Conservation (phyloP, 352 stramenopile species). For the Globisporangium viniferum region DNA sequence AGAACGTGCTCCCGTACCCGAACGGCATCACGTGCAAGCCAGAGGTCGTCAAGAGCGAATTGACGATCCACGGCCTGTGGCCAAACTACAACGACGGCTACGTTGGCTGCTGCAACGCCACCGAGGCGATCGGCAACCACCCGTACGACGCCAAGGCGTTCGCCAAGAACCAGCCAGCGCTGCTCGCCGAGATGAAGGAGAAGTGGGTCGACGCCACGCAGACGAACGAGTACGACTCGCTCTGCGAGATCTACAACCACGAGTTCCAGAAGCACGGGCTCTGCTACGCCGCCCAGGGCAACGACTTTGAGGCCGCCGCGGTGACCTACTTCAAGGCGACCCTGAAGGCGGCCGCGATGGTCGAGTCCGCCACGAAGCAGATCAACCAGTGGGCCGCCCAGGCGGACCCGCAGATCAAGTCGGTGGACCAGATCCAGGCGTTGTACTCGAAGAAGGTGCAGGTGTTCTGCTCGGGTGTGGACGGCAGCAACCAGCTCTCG, state of each 20-base stretch:
- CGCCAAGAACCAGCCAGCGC: conserved; percentile 37
- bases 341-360: conserved; percentile 13
- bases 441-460: conserved; percentile 21
- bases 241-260: conserved; percentile 85
- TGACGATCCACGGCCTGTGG: conserved; percentile 79
- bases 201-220: conserved; percentile 52
- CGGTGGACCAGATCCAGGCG: conserved; percentile 9
- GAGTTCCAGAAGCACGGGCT: conserved; percentile 87
- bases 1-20: conserved; percentile 68
- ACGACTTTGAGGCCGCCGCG: conserved; percentile 15
- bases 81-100: conserved; percentile 78
- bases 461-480: conserved; percentile 21
- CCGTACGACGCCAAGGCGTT: conserved; percentile 54
- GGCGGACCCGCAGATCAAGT: conserved; percentile 6
- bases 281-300: conserved; percentile 54
- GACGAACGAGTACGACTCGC: conserved; percentile 24
- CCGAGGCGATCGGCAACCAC: conserved; percentile 41
- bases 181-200: conserved; percentile 51
- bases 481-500: conserved; percentile 23
- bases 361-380: conserved; percentile 14
- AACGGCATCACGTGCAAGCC: conserved; percentile 46
- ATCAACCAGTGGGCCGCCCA: conserved; percentile 19
- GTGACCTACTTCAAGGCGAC: conserved; percentile 22
- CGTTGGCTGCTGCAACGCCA: conserved; percentile 67
- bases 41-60: conserved; percentile 43